Evolutionary conservation across 2,329 filamentous ascomycete species (phyloP).

Genomic region (Ilyonectria robusta): DNA sequence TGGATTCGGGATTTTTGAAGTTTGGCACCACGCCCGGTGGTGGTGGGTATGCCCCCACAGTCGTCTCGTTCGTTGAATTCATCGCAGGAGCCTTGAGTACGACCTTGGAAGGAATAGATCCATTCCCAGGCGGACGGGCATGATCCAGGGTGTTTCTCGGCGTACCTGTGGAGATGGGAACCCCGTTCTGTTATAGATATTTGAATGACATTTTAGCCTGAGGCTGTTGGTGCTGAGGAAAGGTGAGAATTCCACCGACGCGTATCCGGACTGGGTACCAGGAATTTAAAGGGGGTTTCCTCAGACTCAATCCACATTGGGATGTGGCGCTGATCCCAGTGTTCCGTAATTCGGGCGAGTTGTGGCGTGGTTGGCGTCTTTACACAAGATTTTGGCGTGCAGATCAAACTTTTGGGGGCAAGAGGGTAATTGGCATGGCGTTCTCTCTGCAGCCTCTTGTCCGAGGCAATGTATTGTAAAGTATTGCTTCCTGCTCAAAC

Average conservation of each 20-base stretch:
- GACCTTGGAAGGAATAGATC: not conserved
- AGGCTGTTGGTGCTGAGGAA: not conserved
- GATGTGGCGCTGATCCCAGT: too few species aligned
- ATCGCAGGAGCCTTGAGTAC: not conserved
- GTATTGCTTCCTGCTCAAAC: not conserved
- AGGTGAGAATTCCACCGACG: not conserved
- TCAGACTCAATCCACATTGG: too few species aligned
- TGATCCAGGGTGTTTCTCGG: not conserved
- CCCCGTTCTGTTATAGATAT: not conserved
- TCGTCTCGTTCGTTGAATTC: constrained; percentile 5
- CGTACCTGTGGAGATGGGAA: not conserved
- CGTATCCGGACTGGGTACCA: not conserved
- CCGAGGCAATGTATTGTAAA: not conserved
- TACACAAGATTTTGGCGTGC: not conserved
- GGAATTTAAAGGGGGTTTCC: not conserved
- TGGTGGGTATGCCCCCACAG: constrained; percentile 12
- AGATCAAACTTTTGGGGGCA: not conserved
- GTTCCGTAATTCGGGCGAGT: not conserved
- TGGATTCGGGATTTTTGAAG: constrained; percentile 16
- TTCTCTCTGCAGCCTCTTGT: constrained; percentile 2
- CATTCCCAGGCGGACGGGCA: not conserved
- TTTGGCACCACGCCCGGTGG: constrained; percentile 10
- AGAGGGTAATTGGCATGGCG: too few species aligned
- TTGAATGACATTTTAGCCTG: not conserved
- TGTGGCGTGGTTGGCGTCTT: constrained; percentile 6